These are phyloP conservation scores for Collybia sp. DNA, from an alignment of 768 basidiomycete genomes.

Conservation along the genomic window DNA sequence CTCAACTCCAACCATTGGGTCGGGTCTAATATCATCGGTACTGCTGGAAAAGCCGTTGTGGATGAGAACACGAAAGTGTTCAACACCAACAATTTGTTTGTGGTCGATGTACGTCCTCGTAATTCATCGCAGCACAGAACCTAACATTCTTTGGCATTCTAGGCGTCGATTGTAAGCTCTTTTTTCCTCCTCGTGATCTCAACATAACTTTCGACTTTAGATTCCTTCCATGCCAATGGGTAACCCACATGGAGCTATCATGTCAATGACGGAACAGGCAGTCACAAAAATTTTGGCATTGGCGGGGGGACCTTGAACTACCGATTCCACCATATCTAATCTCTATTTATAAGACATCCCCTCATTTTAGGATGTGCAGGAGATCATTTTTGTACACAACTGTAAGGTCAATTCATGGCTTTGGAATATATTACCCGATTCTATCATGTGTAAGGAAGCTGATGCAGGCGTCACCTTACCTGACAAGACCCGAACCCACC, in stretches of 20 bases:
- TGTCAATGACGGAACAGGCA: constrained; percentile 56
- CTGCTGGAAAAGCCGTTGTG: constrained; percentile 37
- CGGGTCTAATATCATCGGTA: constrained; percentile 46
- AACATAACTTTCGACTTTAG: constrained; percentile 12
- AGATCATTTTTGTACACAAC: too few species aligned
- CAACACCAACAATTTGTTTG: constrained; percentile 45
- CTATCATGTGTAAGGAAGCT: too few species aligned
- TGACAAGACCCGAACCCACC: too few species aligned
- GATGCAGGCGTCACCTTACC: too few species aligned
- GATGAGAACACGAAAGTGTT: constrained; percentile 54
- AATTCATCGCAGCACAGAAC: neutral
- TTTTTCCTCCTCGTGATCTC: constrained; percentile 3
- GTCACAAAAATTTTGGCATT: constrained; percentile 52
- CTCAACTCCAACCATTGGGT: constrained; percentile 67
- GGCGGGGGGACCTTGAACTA: constrained; percentile 41
- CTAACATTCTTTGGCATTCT: neutral
- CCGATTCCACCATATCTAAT: too few species aligned
- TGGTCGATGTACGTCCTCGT: constrained; percentile 41
- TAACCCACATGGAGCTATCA: constrained; percentile 52
- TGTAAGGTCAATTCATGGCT: too few species aligned
- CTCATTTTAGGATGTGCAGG: too few species aligned
- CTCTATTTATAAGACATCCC: too few species aligned
- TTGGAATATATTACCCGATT: too few species aligned
- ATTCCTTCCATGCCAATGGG: constrained; percentile 52
- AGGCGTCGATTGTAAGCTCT: constrained; percentile 30